Evolutionary conservation across 768 basidiomycete genomes (phyloP).

Genomic region (Kwoniella sp.): DNA sequence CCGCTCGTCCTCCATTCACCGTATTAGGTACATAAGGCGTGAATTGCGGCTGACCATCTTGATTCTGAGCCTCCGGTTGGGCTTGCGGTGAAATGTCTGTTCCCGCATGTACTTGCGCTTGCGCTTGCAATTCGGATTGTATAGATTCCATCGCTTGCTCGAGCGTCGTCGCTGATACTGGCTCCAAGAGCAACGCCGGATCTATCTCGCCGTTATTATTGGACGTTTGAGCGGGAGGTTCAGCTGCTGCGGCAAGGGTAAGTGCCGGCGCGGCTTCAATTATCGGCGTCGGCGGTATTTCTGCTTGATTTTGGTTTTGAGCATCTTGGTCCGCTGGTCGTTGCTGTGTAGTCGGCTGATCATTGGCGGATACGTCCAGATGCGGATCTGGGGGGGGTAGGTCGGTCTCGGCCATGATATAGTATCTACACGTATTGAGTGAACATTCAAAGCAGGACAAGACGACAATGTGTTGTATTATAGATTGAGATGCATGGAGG

Average conservation of each 20-base stretch:
- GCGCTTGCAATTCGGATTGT: neutral
- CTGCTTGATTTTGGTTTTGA: too few species aligned
- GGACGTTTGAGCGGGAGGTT: neutral
- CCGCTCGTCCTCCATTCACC: slow-evolving; percentile 5
- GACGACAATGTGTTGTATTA: too few species aligned
- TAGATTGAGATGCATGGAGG: too few species aligned
- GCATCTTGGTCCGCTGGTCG: too few species aligned
- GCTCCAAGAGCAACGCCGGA: neutral
- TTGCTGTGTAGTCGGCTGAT: too few species aligned
- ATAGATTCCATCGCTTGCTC: slow-evolving; percentile 1
- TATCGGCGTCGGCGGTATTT: too few species aligned
- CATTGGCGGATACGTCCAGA: too few species aligned
- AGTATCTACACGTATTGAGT: neutral
- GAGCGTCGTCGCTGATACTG: neutral
- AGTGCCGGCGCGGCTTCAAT: too few species aligned
- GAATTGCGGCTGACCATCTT: neutral
- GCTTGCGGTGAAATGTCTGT: too few species aligned
- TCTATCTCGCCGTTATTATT: neutral
- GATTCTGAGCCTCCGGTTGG: neutral
- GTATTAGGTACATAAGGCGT: slow-evolving; percentile 7
- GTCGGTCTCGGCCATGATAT: neutral
- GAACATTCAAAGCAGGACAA: neutral
- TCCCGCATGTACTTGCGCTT: too few species aligned
- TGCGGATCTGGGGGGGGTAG: neutral
- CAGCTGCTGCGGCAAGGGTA: too few species aligned